Base-by-base conservation (phyloP, 768 basidiomycete species). In the Lactarius hatsudake region DNA sequence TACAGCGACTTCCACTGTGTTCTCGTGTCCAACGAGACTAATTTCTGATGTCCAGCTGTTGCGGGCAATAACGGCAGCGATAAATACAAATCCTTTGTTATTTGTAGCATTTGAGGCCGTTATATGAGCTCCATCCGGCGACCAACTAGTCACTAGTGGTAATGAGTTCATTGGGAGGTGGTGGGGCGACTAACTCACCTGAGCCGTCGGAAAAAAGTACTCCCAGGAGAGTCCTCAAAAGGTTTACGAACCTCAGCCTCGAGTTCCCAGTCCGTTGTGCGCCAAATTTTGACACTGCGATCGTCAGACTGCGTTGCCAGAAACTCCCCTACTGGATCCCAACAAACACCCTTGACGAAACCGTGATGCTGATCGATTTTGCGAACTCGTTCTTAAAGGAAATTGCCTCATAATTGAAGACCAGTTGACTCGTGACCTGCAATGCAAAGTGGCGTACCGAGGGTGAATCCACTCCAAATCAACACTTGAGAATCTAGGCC, bases 281-380 rank as follows among this genome's bases (percentile, higher is more conserved):
- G 85, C 97, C 97, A 99, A 43, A 99, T 91, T 75, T 96, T 97
- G 69, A 98, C 94, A 5, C 94, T 89, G 75, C 92, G 87, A 78
- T 99, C 97, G 77, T 98, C 96, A 30, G 95, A 96, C 78, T 96
- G 87, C 51, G 96, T 98, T n/a, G 97, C 96, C 68, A 99, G 86
- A 74, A 89, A 98, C 78, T 98, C 92, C 56, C 97, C 97, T 3
- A 96, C 96, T 4, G 97, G 97, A 78, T 99, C 97, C 88, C 96
- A 99, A 74, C 94, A 96, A 59, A 99, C 93, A 66, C 97, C 97
- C 78, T 99, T 98, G 72, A 99, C 96, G 76, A 98, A 98, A 2
- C 95, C 96, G 73, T 93, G 88, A 74, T 98, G 97, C 65, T 86
- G 86, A 66, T 93, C 91, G 7, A 99, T 84, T 76, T 89, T 93